Evolutionary conservation across 768 basidiomycete genomes (phyloP), one percentile per base, ranked within the genome.

Genomic region (Epithele typhae): DNA sequence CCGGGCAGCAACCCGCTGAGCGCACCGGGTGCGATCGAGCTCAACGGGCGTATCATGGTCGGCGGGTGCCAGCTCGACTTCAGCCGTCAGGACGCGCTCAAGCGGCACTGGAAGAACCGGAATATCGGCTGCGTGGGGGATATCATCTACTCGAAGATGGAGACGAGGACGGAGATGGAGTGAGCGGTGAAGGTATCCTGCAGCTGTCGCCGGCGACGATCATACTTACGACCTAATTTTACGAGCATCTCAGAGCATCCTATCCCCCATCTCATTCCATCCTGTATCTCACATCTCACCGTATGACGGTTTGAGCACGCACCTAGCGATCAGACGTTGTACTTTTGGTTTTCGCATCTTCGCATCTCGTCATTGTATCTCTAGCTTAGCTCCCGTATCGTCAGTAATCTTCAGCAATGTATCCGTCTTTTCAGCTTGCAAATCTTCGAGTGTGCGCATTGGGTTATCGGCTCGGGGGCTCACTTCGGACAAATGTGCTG

Each of bases 41-140:
- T 56, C 61, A 56, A 48, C 10, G 67, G 60, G 1, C 52, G 56
- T 40, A 57, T 43, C 49, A 64, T 66, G 65, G 56, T 66, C 15
- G 68, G 69, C 21, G 68, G 68, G n/a, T 70, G 69, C 46, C 57
- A 64, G 44, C 65, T 60, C 43, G 61, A 61, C 44, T 70, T 70
- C 36, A 66, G 66, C 39, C 60, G 69, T 54, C 63, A 62, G 45
- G 69, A 70, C 45, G 69, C 68, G 24, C 64, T 71, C 48, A 70
- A 71, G 54, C 62, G 68, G 39, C 69, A 70, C 52, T 52, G 51
- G 51, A 19, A 46, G 38, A 52, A 52, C 35, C 14, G n/a, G 25
- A 52, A 52, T 32, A 47, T 35, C 19, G 22, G 17, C 4, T 52
- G 51, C 41, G 23, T 43, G 32, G 51, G 51, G 24, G 51, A 52